Percentiles rank a stretch among this genome's conserved stretches.
Evolutionary conservation across 2,329 filamentous ascomycete genomes (phyloP).

Genomic region (Diaporthe amygdali): DNA sequence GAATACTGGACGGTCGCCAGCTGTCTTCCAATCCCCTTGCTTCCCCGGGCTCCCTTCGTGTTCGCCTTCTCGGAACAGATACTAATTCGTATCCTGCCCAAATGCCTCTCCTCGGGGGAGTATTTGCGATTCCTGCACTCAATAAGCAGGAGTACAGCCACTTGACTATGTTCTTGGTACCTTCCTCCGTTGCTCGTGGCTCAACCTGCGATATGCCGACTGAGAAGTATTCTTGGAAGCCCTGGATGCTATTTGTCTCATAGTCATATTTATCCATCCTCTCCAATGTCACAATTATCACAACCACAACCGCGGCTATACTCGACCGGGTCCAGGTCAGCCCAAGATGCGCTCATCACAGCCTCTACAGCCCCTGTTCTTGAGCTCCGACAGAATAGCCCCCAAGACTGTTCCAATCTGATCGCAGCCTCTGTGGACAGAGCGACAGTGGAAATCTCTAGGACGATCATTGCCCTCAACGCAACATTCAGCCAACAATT

Average conservation of each 20-base stretch:
- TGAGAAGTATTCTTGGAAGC: not conserved
- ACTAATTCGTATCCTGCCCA: not conserved
- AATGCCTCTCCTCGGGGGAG: not conserved
- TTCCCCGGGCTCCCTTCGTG: not conserved
- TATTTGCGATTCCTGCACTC: not conserved
- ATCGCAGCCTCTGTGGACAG: not conserved
- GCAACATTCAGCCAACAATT: not conserved
- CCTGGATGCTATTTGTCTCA: not conserved
- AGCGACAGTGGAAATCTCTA: not conserved
- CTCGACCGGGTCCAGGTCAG: not conserved
- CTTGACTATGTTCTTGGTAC: not conserved
- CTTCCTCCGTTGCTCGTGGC: not conserved
- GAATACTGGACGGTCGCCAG: not conserved
- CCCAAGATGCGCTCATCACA: conserved; percentile 3
- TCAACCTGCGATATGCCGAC: not conserved
- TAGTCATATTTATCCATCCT: not conserved
- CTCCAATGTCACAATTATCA: not conserved
- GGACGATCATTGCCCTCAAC: not conserved
- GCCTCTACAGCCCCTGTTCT: not conserved
- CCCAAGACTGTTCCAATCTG: not conserved
- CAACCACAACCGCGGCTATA: not conserved
- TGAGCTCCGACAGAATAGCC: not conserved
- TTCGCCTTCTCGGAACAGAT: not conserved
- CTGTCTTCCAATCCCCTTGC: not conserved
- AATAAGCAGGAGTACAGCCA: not conserved